phyloP scores from a whole-genome alignment of 192 early-diverging fungal genomes.

The Entomortierella parvispora region DNA sequence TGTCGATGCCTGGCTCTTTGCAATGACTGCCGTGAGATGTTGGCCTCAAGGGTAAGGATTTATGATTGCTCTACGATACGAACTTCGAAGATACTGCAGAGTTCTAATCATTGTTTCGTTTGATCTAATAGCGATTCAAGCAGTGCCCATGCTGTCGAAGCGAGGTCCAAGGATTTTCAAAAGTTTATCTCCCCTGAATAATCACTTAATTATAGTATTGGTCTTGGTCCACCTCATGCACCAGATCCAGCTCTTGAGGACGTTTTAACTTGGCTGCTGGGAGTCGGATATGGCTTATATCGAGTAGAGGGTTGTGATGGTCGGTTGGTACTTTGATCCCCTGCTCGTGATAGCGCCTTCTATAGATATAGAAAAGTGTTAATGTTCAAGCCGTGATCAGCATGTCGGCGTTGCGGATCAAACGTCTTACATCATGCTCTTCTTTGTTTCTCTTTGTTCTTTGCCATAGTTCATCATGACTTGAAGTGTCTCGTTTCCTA shows the following conservation, averaged over 20 bases:
- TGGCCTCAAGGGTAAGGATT: conserved; percentile 40
- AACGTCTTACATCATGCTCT: background rate
- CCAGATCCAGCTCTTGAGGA: no score
- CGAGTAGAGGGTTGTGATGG: conserved; percentile 6
- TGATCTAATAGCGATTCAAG: conserved; percentile 28
- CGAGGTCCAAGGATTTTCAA: conserved; percentile 51
- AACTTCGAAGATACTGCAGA: no score
- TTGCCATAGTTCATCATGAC: background rate
- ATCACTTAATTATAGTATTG: background rate
- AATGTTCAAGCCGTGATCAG: background rate
- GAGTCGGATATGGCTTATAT: conserved; percentile 12
- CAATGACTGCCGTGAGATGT: conserved; percentile 46
- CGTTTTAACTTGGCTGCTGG: background rate
- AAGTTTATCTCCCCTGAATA: conserved; percentile 39
- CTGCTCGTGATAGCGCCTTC: background rate
- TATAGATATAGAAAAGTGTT: background rate
- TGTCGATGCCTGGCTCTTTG: conserved; percentile 50
- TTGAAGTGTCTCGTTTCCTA: conserved; percentile 3
- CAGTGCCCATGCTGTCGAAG: conserved; percentile 50
- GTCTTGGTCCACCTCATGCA: no score
- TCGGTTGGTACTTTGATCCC: background rate
- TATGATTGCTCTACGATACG: background rate
- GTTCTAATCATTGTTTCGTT: no score
- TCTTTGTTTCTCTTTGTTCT: background rate
- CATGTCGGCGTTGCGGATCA: no score